Percentiles rank a stretch among this genome's conserved stretches.
Evolutionary conservation across 306 rosid species (phyloP).

Genomic region (Sindora glabra): DNA sequence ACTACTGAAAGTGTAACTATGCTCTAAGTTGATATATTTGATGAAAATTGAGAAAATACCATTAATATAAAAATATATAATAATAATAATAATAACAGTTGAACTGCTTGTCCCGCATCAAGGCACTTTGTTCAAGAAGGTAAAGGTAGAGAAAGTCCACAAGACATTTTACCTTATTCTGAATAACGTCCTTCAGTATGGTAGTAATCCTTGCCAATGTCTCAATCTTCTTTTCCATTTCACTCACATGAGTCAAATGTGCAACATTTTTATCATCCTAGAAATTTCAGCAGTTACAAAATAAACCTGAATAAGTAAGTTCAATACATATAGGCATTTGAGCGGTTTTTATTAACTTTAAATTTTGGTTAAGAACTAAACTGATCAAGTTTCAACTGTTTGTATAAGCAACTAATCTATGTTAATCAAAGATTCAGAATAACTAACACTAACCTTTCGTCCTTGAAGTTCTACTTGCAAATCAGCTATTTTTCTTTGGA

Average conservation of each 20-base stretch:
- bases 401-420: neutral
- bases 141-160: neutral
- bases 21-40: too few relatives aligned
- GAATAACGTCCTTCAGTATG: constrained; percentile 84
- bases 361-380: neutral
- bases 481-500: constrained; percentile 87
- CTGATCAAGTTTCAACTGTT: neutral
- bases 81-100: too few relatives aligned
- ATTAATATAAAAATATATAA: too few relatives aligned
- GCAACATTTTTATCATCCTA: constrained; percentile 95
- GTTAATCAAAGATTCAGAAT: neutral
- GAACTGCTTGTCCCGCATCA: neutral
- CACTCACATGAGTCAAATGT: constrained; percentile 88
- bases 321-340: neutral
- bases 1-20: too few relatives aligned
- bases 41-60: too few relatives aligned
- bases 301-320: neutral
- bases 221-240: constrained; percentile 91
- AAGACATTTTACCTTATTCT: constrained; percentile 65
- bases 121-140: neutral
- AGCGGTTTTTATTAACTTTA: neutral
- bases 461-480: constrained; percentile 98
- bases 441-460: constrained; percentile 65
- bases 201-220: constrained; percentile 80
- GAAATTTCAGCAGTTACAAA: constrained; percentile 9